These are phyloP conservation scores for Skeletonema potamos DNA, from an alignment of 108 stramenopile genomes.

Conservation along the genomic window DNA sequence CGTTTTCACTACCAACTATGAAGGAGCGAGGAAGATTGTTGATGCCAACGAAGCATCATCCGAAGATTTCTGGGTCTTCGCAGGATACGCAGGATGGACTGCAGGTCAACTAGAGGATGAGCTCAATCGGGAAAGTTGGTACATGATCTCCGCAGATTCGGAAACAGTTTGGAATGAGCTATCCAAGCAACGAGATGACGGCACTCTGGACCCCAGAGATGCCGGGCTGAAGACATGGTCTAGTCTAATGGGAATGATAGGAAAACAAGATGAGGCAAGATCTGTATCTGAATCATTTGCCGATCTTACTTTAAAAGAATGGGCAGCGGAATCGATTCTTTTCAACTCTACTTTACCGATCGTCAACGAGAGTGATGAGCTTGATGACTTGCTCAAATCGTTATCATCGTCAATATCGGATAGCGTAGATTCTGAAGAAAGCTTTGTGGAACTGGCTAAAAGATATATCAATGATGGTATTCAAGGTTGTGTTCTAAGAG, in stretches of 20 bases:
- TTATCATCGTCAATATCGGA: not conserved
- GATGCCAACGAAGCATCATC: slow-evolving; percentile 27
- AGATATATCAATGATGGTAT: slow-evolving; percentile 6
- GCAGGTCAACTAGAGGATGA: slow-evolving; percentile 50
- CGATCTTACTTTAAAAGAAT: slow-evolving; percentile 65
- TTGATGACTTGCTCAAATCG: not conserved
- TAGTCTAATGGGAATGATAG: slow-evolving; percentile 38
- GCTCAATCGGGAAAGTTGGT: slow-evolving; percentile 54
- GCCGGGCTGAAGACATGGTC: slow-evolving; percentile 61
- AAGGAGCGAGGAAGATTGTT: slow-evolving; percentile 42
- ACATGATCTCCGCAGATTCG: slow-evolving; percentile 45
- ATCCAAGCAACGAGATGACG: slow-evolving; percentile 5
- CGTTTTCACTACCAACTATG: slow-evolving; percentile 44
- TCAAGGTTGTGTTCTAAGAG: slow-evolving; percentile 12
- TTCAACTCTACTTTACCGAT: slow-evolving; percentile 1
- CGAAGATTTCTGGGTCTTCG: slow-evolving; percentile 46
- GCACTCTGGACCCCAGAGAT: slow-evolving; percentile 33
- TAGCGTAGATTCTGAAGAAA: slow-evolving; percentile 10
- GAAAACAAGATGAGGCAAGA: slow-evolving; percentile 12
- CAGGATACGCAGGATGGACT: slow-evolving; percentile 64
- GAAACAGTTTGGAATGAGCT: slow-evolving; percentile 39
- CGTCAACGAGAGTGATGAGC: not conserved
- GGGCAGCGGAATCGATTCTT: slow-evolving; percentile 38
- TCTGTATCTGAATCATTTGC: slow-evolving; percentile 32
- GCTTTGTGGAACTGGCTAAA: not conserved